Percentiles rank a stretch among this genome's conserved stretches.
Conservation (phyloP, 768 basidiomycete species). For the Pulveroboletus ravenelii region DNA sequence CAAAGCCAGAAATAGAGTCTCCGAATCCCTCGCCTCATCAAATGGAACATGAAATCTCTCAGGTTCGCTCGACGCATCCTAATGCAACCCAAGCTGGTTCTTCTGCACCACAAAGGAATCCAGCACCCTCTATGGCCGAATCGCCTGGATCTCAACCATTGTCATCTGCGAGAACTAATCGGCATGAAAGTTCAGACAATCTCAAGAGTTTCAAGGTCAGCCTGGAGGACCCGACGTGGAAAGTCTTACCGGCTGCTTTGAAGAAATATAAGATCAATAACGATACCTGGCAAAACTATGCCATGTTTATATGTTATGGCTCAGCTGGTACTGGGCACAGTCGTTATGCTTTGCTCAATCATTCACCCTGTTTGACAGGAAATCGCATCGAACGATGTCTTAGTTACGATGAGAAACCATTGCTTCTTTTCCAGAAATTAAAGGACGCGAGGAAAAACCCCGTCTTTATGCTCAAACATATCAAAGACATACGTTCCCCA, state of each 20-base stretch:
- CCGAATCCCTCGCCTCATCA: constrained; percentile 78
- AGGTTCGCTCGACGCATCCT: constrained; percentile 30
- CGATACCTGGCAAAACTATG: constrained; percentile 98
- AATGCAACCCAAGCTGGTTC: constrained; percentile 13
- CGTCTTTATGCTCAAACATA: constrained; percentile 97
- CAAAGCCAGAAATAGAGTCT: constrained; percentile 69
- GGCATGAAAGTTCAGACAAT: constrained; percentile 68
- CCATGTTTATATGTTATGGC: constrained; percentile 99
- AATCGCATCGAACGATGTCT: constrained; percentile 89
- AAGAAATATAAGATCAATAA: constrained; percentile 99
- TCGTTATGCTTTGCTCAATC: background rate
- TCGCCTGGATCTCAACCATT: constrained; percentile 27
- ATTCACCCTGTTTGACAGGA: constrained; percentile 34
- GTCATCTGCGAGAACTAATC: constrained; percentile 36
- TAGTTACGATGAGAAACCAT: constrained; percentile 95
- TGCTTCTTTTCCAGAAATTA: constrained; percentile 93
- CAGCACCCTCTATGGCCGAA: constrained; percentile 27
- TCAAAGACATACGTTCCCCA: constrained; percentile 90
- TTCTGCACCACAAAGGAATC: constrained; percentile 30
- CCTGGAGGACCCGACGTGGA: constrained; percentile 97
- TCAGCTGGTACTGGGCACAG: constrained; percentile 56
- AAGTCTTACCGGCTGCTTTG: constrained; percentile 93
- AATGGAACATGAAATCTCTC: constrained; percentile 60
- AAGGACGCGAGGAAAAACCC: constrained; percentile 98
- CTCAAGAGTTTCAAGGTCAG: constrained; percentile 97